phyloP scores from a whole-genome alignment of 1,284 basidiomycete genomes.

The Coniferiporia weirii region DNA sequence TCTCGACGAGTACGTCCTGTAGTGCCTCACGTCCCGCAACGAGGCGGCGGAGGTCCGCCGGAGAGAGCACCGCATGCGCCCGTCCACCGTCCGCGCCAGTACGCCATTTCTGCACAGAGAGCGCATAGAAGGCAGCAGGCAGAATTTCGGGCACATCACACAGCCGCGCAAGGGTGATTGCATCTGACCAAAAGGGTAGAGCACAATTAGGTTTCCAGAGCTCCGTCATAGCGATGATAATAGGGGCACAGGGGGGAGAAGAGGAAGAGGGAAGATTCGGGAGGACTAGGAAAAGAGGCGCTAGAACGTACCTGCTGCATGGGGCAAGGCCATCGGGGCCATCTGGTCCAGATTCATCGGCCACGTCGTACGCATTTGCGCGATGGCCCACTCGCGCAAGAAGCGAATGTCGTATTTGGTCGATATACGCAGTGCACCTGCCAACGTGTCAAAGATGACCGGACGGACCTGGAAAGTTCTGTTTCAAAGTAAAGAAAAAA shows the following conservation, averaged over 20 bases:
- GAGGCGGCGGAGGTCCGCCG: slow-evolving; percentile 28
- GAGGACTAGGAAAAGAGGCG: too few relatives aligned
- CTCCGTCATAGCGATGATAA: too few relatives aligned
- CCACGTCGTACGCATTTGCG: slow-evolving; percentile 28
- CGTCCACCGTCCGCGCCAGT: slow-evolving; percentile 27
- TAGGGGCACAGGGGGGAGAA: too few relatives aligned
- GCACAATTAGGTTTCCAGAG: too few relatives aligned
- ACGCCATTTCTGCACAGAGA: slow-evolving; percentile 30
- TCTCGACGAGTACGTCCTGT: slow-evolving; percentile 23
- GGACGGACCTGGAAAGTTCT: slow-evolving; percentile 25
- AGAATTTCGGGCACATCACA: slow-evolving; percentile 28
- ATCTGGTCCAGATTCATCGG: slow-evolving; percentile 27
- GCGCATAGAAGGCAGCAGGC: slow-evolving; percentile 32
- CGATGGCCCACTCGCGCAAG: slow-evolving; percentile 27
- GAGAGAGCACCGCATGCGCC: slow-evolving; percentile 28
- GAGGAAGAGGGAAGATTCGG: too few relatives aligned
- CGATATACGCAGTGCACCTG: slow-evolving; percentile 29
- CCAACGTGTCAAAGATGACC: slow-evolving; percentile 25
- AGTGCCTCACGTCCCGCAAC: slow-evolving; percentile 31
- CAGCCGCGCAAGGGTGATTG: slow-evolving; percentile 28
- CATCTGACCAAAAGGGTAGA: slow-evolving; percentile 11
- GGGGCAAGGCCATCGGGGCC: slow-evolving; percentile 26
- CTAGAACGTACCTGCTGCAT: slow-evolving; percentile 32
- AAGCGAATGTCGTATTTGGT: slow-evolving; percentile 32
- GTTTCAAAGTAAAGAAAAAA: neutral